phyloP scores from a whole-genome alignment of 345 rosid species.

The Eucalyptus microcorys region DNA sequence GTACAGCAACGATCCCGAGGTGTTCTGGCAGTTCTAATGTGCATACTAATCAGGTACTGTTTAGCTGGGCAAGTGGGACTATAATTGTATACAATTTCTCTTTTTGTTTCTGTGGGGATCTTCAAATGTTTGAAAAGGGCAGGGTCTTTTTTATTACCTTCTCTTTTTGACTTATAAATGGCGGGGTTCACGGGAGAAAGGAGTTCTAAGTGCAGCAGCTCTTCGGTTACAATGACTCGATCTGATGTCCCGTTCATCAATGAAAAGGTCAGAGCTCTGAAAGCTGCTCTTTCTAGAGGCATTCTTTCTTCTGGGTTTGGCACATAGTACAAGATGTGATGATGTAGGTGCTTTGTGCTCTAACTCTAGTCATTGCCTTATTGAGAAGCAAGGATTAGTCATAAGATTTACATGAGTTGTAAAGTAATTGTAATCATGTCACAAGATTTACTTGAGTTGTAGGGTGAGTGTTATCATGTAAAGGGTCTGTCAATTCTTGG shows the following conservation, averaged over 20 bases:
- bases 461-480: not conserved
- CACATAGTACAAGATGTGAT: not conserved
- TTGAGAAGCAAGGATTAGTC: not conserved
- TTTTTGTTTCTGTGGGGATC: not conserved
- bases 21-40: conserved; percentile 69
- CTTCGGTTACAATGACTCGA: not conserved
- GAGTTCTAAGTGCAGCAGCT: not conserved
- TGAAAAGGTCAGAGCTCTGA: not conserved
- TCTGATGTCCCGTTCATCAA: not conserved
- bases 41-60: not conserved
- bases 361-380: not conserved
- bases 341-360: not conserved
- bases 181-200: not conserved
- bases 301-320: not conserved
- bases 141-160: not conserved
- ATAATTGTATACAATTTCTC: not conserved
- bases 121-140: not conserved
- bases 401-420: not conserved
- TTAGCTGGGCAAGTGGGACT: not conserved
- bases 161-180: not conserved
- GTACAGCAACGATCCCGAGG: conserved; percentile 64
- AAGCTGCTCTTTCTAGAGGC: not conserved
- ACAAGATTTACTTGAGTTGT: not conserved
- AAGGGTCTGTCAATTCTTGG: not conserved
- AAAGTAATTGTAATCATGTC: not conserved